Percentiles rank a stretch among this genome's conserved stretches.
These are phyloP conservation scores for Allium fistulosum DNA, from an alignment of 106 monocot species.

Conservation along the genomic window DNA sequence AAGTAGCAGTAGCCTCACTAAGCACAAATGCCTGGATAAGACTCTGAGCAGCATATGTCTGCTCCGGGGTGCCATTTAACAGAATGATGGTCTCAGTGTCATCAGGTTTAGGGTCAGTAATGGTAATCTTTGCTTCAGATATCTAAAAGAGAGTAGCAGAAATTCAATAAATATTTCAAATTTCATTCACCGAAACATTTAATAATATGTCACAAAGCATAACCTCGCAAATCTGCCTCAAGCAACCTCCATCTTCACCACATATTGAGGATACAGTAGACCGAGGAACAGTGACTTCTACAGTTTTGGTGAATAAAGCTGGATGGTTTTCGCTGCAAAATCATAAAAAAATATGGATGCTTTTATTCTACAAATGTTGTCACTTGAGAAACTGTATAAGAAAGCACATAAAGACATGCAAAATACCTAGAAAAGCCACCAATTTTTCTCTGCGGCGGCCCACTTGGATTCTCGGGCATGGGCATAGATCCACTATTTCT, in stretches of 20 bases:
- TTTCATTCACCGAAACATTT: not conserved
- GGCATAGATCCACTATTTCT: constrained; percentile 18
- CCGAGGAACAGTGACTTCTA: constrained; percentile 82
- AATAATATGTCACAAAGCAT: not conserved
- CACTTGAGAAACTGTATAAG: not conserved
- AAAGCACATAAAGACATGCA: not conserved
- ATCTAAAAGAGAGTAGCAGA: constrained; percentile 34
- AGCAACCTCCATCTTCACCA: constrained; percentile 83
- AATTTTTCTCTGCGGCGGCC: constrained; percentile 11
- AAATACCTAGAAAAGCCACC: constrained; percentile 15
- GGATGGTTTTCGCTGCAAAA: constrained; percentile 48
- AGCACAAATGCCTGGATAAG: constrained; percentile 95
- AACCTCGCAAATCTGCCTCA: constrained; percentile 84
- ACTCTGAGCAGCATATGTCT: constrained; percentile 91
- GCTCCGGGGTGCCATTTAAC: constrained; percentile 91
- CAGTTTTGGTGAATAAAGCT: constrained; percentile 50
- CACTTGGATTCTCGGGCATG: constrained; percentile 10
- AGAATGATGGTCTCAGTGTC: constrained; percentile 72
- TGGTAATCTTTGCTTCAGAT: constrained; percentile 88
- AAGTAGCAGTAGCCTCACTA: constrained; percentile 46
- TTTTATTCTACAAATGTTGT: not conserved
- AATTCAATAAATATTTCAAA: not conserved
- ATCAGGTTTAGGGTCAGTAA: constrained; percentile 78
- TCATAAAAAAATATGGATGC: not conserved
- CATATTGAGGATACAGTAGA: constrained; percentile 59